Conservation (phyloP, 2,329 filamentous ascomycete species). For the Colletotrichum siamense region DNA sequence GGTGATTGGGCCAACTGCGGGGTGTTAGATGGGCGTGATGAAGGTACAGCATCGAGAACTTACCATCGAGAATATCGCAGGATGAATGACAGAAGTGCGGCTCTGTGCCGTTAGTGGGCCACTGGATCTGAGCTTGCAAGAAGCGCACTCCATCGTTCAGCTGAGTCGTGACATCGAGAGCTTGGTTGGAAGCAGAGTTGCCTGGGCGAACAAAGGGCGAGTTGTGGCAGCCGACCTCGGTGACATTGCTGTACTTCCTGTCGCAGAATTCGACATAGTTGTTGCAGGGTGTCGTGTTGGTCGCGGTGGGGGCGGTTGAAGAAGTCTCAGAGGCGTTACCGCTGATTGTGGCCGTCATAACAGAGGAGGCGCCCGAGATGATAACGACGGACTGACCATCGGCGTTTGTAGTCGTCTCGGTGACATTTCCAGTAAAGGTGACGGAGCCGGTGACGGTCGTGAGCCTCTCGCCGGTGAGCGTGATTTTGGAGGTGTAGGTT, state of each 20-base stretch:
- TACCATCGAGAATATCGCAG: constrained; percentile 76
- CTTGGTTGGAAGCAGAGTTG: constrained; percentile 80
- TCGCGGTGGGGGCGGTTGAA: constrained; percentile 49
- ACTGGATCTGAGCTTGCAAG: constrained; percentile 69
- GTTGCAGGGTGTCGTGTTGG: constrained; percentile 83
- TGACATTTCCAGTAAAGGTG: constrained; percentile 35
- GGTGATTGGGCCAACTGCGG: constrained; percentile 71
- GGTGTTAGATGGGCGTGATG: not conserved
- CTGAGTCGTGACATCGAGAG: constrained; percentile 69
- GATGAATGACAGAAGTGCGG: constrained; percentile 85
- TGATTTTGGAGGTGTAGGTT: constrained; percentile 47
- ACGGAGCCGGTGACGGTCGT: constrained; percentile 33
- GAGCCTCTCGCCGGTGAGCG: constrained; percentile 37
- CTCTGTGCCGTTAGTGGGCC: constrained; percentile 50
- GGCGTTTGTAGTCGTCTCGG: constrained; percentile 30
- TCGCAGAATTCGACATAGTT: constrained; percentile 78
- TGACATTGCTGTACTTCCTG: constrained; percentile 82
- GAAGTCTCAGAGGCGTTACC: constrained; percentile 47
- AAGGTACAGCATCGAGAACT: not conserved
- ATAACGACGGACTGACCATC: constrained; percentile 42
- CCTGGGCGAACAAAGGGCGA: constrained; percentile 75
- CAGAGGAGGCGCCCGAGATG: constrained; percentile 49
- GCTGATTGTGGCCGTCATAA: constrained; percentile 46
- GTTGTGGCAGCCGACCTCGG: constrained; percentile 80
- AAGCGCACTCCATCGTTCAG: constrained; percentile 78